Evolutionary conservation across 805 yeast species (phyloP).

Genomic region (Cyberlindnera samutprakarnensis): DNA sequence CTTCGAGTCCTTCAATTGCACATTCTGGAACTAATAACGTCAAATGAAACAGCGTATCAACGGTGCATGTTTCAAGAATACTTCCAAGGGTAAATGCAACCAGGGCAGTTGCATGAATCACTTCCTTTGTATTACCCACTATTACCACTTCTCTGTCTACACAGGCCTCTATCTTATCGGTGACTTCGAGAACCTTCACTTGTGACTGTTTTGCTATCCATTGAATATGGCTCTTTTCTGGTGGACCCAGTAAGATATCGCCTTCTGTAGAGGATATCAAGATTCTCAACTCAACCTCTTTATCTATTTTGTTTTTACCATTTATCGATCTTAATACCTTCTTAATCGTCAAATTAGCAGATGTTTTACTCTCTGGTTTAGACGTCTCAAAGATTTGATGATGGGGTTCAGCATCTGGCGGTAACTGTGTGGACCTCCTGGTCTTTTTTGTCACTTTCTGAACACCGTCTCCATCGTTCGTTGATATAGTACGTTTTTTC

Average conservation of each 20-base stretch:
- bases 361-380: too few species aligned
- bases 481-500: slow-evolving; percentile 2
- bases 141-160: slow-evolving; percentile 10
- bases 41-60: not conserved
- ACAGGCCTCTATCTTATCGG: slow-evolving; percentile 8
- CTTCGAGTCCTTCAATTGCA: not conserved
- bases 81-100: not conserved
- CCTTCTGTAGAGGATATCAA: slow-evolving; percentile 9
- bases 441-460: slow-evolving; percentile 1
- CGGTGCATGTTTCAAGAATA: not conserved
- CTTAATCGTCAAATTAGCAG: too few species aligned
- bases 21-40: not conserved
- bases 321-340: too few species aligned
- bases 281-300: slow-evolving; percentile 2
- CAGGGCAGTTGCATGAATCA: slow-evolving; percentile 1
- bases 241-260: slow-evolving; percentile 5
- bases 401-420: too few species aligned
- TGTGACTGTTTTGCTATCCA: slow-evolving; percentile 6
- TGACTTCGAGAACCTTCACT: slow-evolving; percentile 1
- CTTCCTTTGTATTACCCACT: slow-evolving; percentile 5
- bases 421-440: too few species aligned
- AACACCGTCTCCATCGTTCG: not conserved
- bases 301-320: too few species aligned
- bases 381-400: too few species aligned
- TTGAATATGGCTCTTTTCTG: slow-evolving; percentile 1